phyloP scores from a whole-genome alignment of 768 basidiomycete genomes.

The Lactarius hengduanensis region DNA sequence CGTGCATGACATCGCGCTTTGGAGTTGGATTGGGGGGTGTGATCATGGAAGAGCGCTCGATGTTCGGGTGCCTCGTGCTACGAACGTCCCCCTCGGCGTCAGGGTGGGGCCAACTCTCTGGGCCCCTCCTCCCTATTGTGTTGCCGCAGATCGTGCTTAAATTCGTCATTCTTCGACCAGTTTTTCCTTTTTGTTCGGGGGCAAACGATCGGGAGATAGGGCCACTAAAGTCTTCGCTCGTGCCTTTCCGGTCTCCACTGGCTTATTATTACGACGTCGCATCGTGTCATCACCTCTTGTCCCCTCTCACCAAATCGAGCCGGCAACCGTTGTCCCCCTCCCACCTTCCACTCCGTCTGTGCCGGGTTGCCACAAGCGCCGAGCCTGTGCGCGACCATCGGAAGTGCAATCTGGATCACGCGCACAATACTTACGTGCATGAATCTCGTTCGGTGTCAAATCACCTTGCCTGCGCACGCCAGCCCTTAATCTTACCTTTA shows the following conservation, averaged over 20 bases:
- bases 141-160: constrained; percentile 24
- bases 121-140: constrained; percentile 24
- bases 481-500: constrained; percentile 7
- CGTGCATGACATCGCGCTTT: neutral
- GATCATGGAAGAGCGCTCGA: neutral
- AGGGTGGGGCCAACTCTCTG: constrained; percentile 6
- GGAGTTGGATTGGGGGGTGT: neutral
- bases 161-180: constrained; percentile 12
- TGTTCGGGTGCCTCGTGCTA: constrained; percentile 21
- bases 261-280: neutral
- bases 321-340: neutral
- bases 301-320: neutral
- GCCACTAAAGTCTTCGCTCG: neutral
- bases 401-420: constrained; percentile 4
- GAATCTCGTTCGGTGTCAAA: neutral
- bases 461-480: constrained; percentile 5
- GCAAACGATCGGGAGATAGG: neutral
- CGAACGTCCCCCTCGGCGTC: constrained; percentile 8
- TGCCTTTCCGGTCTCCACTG: constrained; percentile 7
- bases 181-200: neutral
- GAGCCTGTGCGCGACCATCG: constrained; percentile 4
- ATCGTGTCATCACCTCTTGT: neutral
- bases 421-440: neutral
- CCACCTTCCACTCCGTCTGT: neutral
- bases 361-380: neutral